These are phyloP conservation scores for Annulohypoxylon maeteangense DNA, from an alignment of 495 filamentous ascomycete species.

Conservation along the genomic window DNA sequence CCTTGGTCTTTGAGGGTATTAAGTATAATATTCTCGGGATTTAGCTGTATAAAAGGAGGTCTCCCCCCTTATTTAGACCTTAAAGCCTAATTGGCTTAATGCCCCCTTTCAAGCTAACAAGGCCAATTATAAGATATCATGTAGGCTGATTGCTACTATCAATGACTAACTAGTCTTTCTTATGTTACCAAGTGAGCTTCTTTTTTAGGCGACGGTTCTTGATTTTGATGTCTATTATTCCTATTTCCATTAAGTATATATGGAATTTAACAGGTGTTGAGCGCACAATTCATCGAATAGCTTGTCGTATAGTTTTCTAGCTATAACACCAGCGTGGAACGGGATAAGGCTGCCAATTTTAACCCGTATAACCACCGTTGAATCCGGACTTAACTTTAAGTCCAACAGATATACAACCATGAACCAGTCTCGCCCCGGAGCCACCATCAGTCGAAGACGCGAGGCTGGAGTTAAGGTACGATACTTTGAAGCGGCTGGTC, in stretches of 20 bases:
- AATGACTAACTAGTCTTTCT: not conserved
- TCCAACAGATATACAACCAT: not conserved
- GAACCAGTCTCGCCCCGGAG: not conserved
- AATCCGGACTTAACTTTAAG: slow-evolving; percentile 14
- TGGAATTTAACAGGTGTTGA: no score
- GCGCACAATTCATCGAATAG: no score
- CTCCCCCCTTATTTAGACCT: not conserved
- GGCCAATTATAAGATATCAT: not conserved
- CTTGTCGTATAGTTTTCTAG: no score
- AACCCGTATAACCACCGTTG: not conserved
- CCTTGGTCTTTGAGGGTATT: no score
- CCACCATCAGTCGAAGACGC: not conserved
- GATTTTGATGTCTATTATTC: no score
- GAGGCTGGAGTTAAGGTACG: not conserved
- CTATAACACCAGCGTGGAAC: not conserved
- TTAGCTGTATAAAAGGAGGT: not conserved
- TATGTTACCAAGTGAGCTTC: no score
- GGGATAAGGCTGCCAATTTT: not conserved
- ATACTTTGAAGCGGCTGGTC: not conserved
- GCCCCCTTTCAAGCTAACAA: not conserved
- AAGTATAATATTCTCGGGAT: no score
- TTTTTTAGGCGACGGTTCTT: no score
- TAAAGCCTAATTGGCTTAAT: no score
- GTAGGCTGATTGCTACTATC: not conserved
- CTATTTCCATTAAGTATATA: no score